These are phyloP conservation scores for Ganoderma meredithae DNA, from an alignment of 1,284 basidiomycete genomes.

Conservation along the genomic window DNA sequence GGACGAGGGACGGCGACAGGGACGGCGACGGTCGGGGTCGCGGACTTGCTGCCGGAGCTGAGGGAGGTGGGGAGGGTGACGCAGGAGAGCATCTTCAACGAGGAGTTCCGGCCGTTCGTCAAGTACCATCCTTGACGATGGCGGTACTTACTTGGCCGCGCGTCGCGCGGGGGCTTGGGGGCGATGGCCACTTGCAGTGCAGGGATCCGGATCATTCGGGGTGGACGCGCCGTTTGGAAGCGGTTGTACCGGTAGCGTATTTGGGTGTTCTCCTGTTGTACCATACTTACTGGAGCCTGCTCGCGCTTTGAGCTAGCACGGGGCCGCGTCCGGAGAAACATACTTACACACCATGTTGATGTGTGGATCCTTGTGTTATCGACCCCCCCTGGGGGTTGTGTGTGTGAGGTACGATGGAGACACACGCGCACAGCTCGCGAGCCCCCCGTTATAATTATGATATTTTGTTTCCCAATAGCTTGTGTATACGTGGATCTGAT, in stretches of 20 bases:
- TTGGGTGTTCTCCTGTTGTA: conserved; percentile 2
- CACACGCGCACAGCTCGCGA: no score
- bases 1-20: background rate
- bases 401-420: no score
- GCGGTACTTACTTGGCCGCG: background rate
- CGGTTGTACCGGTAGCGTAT: conserved; percentile 3
- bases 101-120: conserved; percentile 30
- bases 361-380: background rate
- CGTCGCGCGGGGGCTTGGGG: no score
- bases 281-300: background rate
- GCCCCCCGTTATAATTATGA: no score
- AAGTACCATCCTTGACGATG: conserved; percentile 25
- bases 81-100: conserved; percentile 33
- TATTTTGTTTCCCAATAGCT: no score
- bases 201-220: background rate
- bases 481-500: no score
- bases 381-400: background rate
- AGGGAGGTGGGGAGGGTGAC: conserved; percentile 29
- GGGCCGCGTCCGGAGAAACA: background rate
- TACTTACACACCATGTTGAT: background rate
- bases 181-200: no score
- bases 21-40: conserved; percentile 13
- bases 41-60: conserved; percentile 29
- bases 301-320: background rate
- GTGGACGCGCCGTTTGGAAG: background rate